Base-by-base conservation (phyloP, 1,284 basidiomycete species). In the Cryptococcus floricola region DNA sequence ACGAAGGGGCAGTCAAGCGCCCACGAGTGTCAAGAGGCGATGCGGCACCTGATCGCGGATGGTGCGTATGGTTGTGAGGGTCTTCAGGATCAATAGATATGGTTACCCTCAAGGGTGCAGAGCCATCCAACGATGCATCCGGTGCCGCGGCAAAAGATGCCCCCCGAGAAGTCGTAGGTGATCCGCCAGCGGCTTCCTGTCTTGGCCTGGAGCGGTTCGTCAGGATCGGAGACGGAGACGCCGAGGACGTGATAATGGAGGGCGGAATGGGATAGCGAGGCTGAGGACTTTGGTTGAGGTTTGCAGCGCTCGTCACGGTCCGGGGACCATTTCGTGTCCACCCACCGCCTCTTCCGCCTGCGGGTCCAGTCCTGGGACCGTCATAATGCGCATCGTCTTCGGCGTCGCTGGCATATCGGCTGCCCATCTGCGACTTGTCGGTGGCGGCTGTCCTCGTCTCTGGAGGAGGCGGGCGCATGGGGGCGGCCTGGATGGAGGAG, bases 371-470 rank as follows among this genome's bases (percentile, higher is more conserved):
- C 50, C 53, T 34, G 23, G 62, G 61, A 8, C 48, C 54, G 34
- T 19, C 34, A 38, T 52, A 57, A 42, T 28, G 41, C 43, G 23
- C 31, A 48, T 46, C 51, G 23, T 18, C 42, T 39, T 53, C 51
- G 37, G 34, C 50, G 34, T 60, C 58, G 19, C 41, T 57, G 45
- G 50, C 51, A 38, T 48, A 46, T 10, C 38, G 48, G 37, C 53
- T 55, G 8, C 66, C 60, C 1, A 69, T 50, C 44, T 71, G 65
- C 3, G 62, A 63, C 7, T 59, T 59, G 5, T 61, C 60, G 2
- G 74, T 73, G 5, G 75, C 71, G 10, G 73, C 73, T 14, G 75
- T 77, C 9, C 70, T 60, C 0, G 75, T 77, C 58, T 75, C 69
- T 39, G 67, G 67, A 8, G 71, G 72, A 2, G 72, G 73, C 0